Evolutionary conservation across 345 rosid genomes (phyloP), one percentile per base, ranked within the genome.

Genomic region (Microcos paniculata): DNA sequence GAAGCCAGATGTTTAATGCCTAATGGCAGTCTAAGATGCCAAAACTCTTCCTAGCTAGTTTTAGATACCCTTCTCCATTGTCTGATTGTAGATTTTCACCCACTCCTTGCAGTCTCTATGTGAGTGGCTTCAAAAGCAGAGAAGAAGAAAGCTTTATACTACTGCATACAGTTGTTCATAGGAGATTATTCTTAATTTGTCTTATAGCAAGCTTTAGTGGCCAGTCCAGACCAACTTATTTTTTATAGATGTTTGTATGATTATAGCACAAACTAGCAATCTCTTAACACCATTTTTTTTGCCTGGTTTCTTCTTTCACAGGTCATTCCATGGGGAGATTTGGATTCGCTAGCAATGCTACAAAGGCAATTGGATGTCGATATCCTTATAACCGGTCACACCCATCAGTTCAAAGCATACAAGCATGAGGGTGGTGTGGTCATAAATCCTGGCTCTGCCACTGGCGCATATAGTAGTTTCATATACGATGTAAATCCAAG

Each of bases 261-360:
- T 35, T 18, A 19, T 35, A 58, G 14, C 10, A 59, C 10, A 18
- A 40, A 16, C 38, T n/a, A n/a, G 68, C 48, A n/a, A 62, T 35
- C 18, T 1, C 38, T 63, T 63, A 40, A 63, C 26, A 26, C 1
- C 0, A 31, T 1, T 23, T 6, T 16, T 24, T 24, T 26, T n/a
- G n/a, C n/a, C 33, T 35, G 10, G 24, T 30, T 35, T 62, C 45
- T 21, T 31, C 74, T 31, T 69, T 51, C 26, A 51, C 80, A 93
- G 98, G 98, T 95, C 52, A 81, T 93, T 81, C 98, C 99, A 10
- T 95, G 99, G 98, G 99, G 99, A 51, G 98, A 95, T 84, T 80
- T 95, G 65, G 99, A 95, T 61, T 93, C 97, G 3, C 85, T 95
- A 55, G 94, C 98, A 42, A 93, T 95, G 99, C 90, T 95, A 21